A percentile compares a stretch with the other conserved stretches of the same genome.
Conservation (phyloP, 352 stramenopile species). For the Phytopythium sindhum region DNA sequence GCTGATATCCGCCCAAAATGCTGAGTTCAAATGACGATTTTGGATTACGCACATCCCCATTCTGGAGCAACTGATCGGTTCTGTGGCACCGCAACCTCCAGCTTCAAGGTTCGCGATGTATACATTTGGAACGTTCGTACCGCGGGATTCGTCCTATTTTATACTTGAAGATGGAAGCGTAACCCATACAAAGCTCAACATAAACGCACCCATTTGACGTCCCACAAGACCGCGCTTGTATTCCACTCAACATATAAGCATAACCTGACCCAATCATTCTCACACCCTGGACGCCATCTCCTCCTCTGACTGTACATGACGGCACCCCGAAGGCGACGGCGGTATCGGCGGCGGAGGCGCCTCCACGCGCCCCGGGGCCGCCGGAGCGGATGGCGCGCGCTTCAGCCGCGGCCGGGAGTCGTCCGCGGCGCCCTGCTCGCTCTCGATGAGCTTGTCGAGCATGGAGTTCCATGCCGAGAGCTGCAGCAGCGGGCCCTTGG, state of each 20-base stretch:
- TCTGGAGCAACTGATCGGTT: too few relatives aligned
- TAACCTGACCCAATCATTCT: neutral
- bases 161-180: constrained; percentile 5
- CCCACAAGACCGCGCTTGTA: too few relatives aligned
- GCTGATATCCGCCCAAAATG: too few relatives aligned
- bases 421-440: constrained; percentile 3
- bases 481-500: constrained; percentile 16
- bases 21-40: too few relatives aligned
- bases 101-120: too few relatives aligned
- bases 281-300: neutral
- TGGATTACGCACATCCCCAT: too few relatives aligned
- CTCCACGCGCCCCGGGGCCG: neutral
- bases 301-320: neutral
- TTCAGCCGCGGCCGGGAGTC: neutral
- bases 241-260: too few relatives aligned
- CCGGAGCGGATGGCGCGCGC: neutral
- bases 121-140: neutral
- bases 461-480: constrained; percentile 31
- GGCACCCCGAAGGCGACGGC: too few relatives aligned
- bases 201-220: neutral
- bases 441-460: constrained; percentile 34
- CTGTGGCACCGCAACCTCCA: constrained; percentile 1
- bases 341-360: neutral
- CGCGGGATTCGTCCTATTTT: neutral
- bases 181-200: neutral